Evolutionary conservation across 2,329 filamentous ascomycete genomes (phyloP), one percentile per base, ranked within the genome.

Genomic region (Graphium sp.): DNA sequence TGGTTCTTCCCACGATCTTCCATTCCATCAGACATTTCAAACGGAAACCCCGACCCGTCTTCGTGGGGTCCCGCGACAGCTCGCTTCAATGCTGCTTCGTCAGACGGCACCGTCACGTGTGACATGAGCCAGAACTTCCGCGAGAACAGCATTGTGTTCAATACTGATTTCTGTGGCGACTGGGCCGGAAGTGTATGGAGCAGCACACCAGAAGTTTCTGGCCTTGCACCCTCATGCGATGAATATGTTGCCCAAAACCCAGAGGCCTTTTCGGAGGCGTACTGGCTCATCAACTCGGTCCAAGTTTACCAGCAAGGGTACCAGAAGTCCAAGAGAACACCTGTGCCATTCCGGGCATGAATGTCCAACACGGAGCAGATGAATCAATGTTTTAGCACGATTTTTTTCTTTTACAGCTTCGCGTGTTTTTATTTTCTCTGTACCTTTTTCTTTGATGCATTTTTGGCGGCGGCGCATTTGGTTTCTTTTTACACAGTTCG

Each of bases 81-180:
- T 7, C 59, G 58, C 19, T 94, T 91, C 51, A n/a, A n/a, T n/a
- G n/a, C n/a, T n/a, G n/a, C n/a, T n/a, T n/a, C n/a, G n/a, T n/a
- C n/a, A n/a, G 52, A 58, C 4, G 67, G 71, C 8, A 64, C 60
- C 22, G 69, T 66, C 1, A 61, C 58, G 32, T 94, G 87, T 52
- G 56, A 85, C 40, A 77, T 92, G 37, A 58, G 73, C 34, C 38
- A 52, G 2, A 64, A 75, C 49, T 91, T 94, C 56, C 56, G 56
- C 34, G 52, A 76, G 34, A 66, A 92, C 55, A 67, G 75, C 40
- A 72, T 94, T 37, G 67, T 87, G 37, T 74, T 89, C 49, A 72
- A 87, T 52, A 89, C 74, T 1, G 79, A 78, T 5, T 82, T 92
- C 48, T 94, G 85, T 50, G 85, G 85, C 13, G 69, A 77, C 44